phyloP scores from a whole-genome alignment of 495 filamentous ascomycete species.

The Penicillium taxi region DNA sequence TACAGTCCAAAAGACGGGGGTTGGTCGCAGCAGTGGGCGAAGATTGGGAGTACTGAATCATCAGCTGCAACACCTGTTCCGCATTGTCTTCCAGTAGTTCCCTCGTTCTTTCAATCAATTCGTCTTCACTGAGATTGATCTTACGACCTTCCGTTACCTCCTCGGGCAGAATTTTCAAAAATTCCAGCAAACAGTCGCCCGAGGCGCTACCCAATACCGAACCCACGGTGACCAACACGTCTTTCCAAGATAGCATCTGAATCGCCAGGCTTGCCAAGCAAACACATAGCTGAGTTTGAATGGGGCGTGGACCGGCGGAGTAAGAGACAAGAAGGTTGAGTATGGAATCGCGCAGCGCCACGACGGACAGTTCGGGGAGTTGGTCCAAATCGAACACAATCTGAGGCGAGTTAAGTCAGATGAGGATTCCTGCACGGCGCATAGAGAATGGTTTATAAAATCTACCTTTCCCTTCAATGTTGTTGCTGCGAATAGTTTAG shows the following conservation, averaged over 20 bases:
- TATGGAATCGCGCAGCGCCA: constrained; percentile 72
- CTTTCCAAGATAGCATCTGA: constrained; percentile 93
- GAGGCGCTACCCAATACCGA: constrained; percentile 67
- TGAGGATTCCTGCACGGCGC: neutral
- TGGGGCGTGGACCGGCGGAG: constrained; percentile 76
- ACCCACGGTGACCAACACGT: constrained; percentile 77
- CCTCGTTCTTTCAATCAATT: constrained; percentile 68
- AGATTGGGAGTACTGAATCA: constrained; percentile 83
- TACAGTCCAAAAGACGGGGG: constrained; percentile 85
- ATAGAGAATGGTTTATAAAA: neutral
- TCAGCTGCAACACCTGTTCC: constrained; percentile 69
- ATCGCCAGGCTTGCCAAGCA: constrained; percentile 90
- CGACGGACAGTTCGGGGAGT: constrained; percentile 65
- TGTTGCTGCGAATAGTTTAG: constrained; percentile 91
- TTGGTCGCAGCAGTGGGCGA: constrained; percentile 74
- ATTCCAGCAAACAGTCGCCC: constrained; percentile 82
- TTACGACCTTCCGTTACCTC: constrained; percentile 99
- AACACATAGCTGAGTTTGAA: constrained; percentile 90
- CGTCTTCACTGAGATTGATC: constrained; percentile 97
- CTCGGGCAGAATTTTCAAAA: constrained; percentile 91
- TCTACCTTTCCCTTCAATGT: constrained; percentile 96
- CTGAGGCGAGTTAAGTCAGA: constrained; percentile 29
- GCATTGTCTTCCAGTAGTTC: constrained; percentile 90
- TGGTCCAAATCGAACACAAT: constrained; percentile 82
- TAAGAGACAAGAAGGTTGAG: constrained; percentile 70